A percentile compares a stretch with the other conserved stretches of the same genome.
Conservation (phyloP, 306 rosid genomes). For the Styphnolobium japonicum region DNA sequence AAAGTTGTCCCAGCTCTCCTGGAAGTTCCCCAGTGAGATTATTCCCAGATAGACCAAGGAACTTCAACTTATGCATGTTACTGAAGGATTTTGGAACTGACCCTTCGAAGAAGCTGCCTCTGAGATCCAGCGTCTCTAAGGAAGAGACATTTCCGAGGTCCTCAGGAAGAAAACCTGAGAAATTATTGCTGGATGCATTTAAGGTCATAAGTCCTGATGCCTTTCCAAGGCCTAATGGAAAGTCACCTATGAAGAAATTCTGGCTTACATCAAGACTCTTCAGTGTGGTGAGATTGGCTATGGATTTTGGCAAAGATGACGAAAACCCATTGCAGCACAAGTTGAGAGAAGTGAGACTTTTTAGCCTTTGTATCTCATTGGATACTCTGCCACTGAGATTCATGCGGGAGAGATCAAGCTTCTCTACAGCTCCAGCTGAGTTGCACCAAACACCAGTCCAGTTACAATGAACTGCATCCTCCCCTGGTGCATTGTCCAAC, state of each 20-base stretch:
- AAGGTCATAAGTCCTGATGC: conserved; percentile 36
- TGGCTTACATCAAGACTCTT: conserved; percentile 73
- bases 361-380: conserved; percentile 49
- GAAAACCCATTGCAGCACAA: conserved; percentile 73
- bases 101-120: conserved; percentile 85
- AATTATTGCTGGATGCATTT: conserved; percentile 84
- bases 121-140: conserved; percentile 72
- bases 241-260: conserved; percentile 66
- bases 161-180: conserved; percentile 70
- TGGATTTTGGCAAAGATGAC: conserved; percentile 58
- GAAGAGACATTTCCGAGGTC: conserved; percentile 74
- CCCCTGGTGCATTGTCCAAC: conserved; percentile 26
- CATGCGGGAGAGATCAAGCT: conserved; percentile 77
- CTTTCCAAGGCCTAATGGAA: conserved; percentile 66
- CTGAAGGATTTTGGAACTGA: conserved; percentile 55
- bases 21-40: conserved; percentile 78
- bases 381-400: conserved; percentile 78
- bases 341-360: conserved; percentile 60
- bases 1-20: conserved; percentile 64
- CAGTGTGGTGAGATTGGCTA: conserved; percentile 56
- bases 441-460: conserved; percentile 87
- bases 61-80: conserved; percentile 66
- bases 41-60: conserved; percentile 91
- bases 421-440: conserved; percentile 51
- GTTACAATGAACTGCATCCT: conserved; percentile 48